Base-by-base conservation (phyloP, 1,284 basidiomycete species). In the Pisolithus thermaeus region DNA sequence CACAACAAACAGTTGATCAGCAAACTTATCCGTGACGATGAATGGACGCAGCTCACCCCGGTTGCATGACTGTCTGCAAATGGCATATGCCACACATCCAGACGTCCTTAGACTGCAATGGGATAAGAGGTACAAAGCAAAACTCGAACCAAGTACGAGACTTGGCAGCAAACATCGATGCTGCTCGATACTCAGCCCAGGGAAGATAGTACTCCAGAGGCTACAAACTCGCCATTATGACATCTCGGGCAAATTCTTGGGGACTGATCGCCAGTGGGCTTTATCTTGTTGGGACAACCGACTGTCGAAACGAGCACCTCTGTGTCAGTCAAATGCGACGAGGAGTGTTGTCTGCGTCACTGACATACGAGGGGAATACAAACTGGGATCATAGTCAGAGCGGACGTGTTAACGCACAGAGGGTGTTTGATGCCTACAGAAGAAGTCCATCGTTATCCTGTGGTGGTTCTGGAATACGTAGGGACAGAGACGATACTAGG, bases 31-130 rank as follows among this genome's bases (percentile, higher is more conserved):
- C 32, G 16, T 37, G 7, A 27, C 12, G 7, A 16, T 1, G 11
- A 30, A 45, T 53, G 38, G 4, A 22, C 3, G 27, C 14, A 14
- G 36, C 75, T 58, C 48, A 78, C 76, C 70, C 73, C 52, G 62
- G 64, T 54, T 79, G 76, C 56, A 73, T 62, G 0, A 71, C 69
- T 16, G 75, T 67, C 52, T 67, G 64, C 67, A 78, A 75, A 50
- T 79, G 73, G 57, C 78, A 80, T 53, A 78, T 76, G 16, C 69
- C 66, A 60, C 78, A 81, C 53, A 74, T 63, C 78, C 78, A 80
- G n/a, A 80, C 60, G 44, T 68, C 71, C 22, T 63, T 69, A 6
- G 74, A 70, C 23, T 51, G 63, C 63, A 80, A 65, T 0, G 78
- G 78, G 28, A 80, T 64, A 48, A 80, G 62, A 22, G 75, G 78